phyloP scores from a whole-genome alignment of 1,139 yeast genomes.

The Blastobotrys serpentis region DNA sequence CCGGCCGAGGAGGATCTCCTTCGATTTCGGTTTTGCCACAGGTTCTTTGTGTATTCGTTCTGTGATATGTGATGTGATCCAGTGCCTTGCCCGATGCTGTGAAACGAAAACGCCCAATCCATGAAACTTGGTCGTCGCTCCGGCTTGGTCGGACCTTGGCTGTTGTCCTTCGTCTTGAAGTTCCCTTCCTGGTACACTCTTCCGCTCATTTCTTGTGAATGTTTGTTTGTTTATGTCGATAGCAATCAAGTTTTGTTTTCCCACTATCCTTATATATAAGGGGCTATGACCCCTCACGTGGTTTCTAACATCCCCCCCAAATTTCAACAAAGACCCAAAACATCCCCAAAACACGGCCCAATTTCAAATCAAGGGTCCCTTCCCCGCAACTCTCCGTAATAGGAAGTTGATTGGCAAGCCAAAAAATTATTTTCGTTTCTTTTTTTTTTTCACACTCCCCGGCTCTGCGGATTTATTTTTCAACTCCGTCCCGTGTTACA shows the following conservation, averaged over 20 bases:
- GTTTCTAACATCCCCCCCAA: too few species aligned
- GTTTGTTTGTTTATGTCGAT: not conserved
- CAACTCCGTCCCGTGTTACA: too few species aligned
- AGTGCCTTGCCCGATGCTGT: not conserved
- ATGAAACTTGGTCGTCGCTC: conserved; percentile 1
- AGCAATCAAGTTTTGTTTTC: not conserved
- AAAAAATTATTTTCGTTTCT: too few species aligned
- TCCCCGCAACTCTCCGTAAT: too few species aligned
- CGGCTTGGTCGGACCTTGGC: not conserved
- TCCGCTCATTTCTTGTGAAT: not conserved
- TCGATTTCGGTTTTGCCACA: conserved; percentile 3
- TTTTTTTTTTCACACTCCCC: too few species aligned
- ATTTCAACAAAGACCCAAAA: too few species aligned
- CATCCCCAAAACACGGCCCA: too few species aligned
- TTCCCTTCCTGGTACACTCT: not conserved
- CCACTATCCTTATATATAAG: not conserved
- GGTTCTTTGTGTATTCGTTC: conserved; percentile 9
- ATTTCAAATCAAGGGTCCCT: too few species aligned
- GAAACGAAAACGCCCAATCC: conserved; percentile 9
- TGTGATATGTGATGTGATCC: conserved; percentile 6
- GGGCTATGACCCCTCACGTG: too few species aligned
- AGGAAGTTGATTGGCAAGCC: too few species aligned
- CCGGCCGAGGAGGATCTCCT: not conserved
- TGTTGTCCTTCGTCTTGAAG: not conserved
- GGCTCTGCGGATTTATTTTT: too few species aligned